phyloP scores from a whole-genome alignment of 2,329 filamentous ascomycete genomes.

The Microsporum ferrugineum region DNA sequence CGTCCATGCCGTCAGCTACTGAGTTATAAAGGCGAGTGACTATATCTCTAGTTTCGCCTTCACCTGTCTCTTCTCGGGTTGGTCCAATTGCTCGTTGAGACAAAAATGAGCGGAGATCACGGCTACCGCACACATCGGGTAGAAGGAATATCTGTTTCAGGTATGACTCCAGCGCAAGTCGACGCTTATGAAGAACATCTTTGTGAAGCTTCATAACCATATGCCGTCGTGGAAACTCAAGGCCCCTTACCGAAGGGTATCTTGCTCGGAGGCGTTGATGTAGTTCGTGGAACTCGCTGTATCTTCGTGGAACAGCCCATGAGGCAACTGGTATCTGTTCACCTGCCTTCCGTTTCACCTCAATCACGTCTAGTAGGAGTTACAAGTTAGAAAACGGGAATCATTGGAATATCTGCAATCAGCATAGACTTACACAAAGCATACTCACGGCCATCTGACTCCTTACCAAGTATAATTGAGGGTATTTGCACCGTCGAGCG shows the following conservation, averaged over 20 bases:
- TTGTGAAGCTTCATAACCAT: slow-evolving; percentile 94
- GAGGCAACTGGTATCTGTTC: slow-evolving; percentile 95
- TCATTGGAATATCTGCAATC: background rate
- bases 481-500: slow-evolving; percentile 83
- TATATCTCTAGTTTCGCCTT: slow-evolving; percentile 64
- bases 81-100: slow-evolving; percentile 73
- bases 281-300: slow-evolving; percentile 93
- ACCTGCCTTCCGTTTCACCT: slow-evolving; percentile 79
- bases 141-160: slow-evolving; percentile 68
- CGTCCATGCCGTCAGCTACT: slow-evolving; percentile 94
- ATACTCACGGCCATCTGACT: slow-evolving; percentile 86
- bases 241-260: slow-evolving; percentile 75
- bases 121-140: slow-evolving; percentile 86
- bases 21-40: slow-evolving; percentile 93
- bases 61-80: slow-evolving; percentile 45
- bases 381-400: background rate
- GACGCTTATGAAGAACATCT: slow-evolving; percentile 86
- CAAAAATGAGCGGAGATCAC: slow-evolving; percentile 82
- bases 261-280: slow-evolving; percentile 76
- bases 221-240: slow-evolving; percentile 84
- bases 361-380: slow-evolving; percentile 57
- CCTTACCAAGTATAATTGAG: slow-evolving; percentile 80
- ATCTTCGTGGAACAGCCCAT: slow-evolving; percentile 84
- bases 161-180: slow-evolving; percentile 73
- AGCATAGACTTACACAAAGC: slow-evolving; percentile 55